Evolutionary conservation across 768 basidiomycete genomes (phyloP).

Genomic region (Calocera cornea): DNA sequence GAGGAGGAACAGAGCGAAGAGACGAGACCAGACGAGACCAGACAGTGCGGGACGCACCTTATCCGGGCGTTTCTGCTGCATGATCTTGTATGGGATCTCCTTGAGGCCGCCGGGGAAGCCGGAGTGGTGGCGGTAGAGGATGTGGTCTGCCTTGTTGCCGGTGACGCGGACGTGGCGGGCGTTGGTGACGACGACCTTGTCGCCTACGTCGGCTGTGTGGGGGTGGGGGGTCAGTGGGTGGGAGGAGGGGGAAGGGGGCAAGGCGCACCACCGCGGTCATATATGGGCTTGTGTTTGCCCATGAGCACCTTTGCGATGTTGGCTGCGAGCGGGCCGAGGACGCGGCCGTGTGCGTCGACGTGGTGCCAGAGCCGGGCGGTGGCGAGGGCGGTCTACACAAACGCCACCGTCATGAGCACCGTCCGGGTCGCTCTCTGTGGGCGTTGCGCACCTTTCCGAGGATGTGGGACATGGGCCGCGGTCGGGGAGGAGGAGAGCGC

Average conservation of each 20-base stretch:
- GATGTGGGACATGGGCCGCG: constrained; percentile 11
- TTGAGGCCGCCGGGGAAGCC: constrained; percentile 91
- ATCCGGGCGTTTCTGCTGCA: constrained; percentile 79
- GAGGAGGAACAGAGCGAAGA: too few relatives aligned
- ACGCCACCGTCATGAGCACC: too few relatives aligned
- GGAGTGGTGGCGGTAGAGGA: constrained; percentile 77
- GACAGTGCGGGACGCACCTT: constrained; percentile 70
- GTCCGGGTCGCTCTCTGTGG: too few relatives aligned
- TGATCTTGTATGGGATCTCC: constrained; percentile 68
- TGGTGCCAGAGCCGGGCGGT: constrained; percentile 96
- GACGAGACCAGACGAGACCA: too few relatives aligned
- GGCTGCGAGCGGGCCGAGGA: constrained; percentile 89
- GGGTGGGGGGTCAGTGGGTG: constrained; percentile 3
- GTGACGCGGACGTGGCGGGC: constrained; percentile 71
- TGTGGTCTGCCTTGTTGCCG: constrained; percentile 76
- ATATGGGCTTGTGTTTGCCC: constrained; percentile 99
- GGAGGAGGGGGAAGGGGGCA: background rate
- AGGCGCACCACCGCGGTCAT: constrained; percentile 70
- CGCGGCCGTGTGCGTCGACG: constrained; percentile 75
- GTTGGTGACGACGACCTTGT: constrained; percentile 94
- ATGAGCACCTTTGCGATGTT: constrained; percentile 90
- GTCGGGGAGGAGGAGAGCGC: background rate
- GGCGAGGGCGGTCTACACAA: constrained; percentile 79
- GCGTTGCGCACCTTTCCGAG: constrained; percentile 11
- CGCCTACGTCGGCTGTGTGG: constrained; percentile 77